phyloP scores from a whole-genome alignment of 257 asterid species.

The Nicotiana noctiflora region DNA sequence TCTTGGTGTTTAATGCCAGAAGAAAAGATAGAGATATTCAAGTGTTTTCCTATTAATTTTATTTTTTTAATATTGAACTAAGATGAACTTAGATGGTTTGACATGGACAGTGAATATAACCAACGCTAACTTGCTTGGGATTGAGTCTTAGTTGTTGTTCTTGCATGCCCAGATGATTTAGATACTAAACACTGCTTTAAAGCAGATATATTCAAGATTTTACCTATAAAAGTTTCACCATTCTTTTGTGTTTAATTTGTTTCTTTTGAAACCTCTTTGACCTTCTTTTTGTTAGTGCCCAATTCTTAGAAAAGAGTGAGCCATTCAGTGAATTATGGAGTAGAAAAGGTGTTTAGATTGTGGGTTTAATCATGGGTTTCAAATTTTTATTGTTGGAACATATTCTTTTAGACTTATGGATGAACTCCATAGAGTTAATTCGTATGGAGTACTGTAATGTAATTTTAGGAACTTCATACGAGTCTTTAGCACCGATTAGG shows the following conservation, averaged over 20 bases:
- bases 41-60: neutral
- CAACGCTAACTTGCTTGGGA: neutral
- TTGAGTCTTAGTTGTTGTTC: neutral
- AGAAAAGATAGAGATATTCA: neutral
- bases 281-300: neutral
- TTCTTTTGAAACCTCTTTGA: neutral
- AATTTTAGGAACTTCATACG: neutral
- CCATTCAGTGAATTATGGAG: neutral
- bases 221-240: neutral
- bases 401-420: neutral
- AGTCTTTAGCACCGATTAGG: neutral
- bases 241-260: neutral
- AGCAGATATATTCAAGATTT: neutral
- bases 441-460: neutral
- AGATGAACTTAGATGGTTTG: neutral
- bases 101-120: neutral
- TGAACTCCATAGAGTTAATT: neutral
- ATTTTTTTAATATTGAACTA: neutral
- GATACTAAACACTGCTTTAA: neutral
- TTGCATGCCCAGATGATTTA: neutral
- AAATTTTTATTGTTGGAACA: neutral
- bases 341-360: neutral
- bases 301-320: neutral
- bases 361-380: neutral
- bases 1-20: neutral